Base-by-base conservation (phyloP, 2,329 filamentous ascomycete genomes). In the Aspergillus persii region DNA sequence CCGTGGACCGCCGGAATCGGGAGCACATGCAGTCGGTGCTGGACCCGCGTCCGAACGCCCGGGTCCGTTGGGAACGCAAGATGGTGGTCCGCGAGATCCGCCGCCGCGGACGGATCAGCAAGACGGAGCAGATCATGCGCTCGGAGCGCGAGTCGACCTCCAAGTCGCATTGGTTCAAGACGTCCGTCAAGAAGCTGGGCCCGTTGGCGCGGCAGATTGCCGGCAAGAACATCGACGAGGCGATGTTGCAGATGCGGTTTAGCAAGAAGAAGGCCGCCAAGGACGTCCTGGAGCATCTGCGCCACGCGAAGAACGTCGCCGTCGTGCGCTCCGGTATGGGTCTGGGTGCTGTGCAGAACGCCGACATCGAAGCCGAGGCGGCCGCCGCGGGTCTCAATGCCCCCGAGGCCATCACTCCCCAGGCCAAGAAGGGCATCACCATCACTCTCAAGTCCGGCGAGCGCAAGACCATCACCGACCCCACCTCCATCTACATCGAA, bases 171-270 rank as follows among this genome's bases (percentile, higher is more conserved):
- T 84, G 85, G 66, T 84, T 97, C 72, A 88, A 92, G 69, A 97
- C 95, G 2, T 92, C 88, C 52, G 81, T 91, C 64, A 99, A 99
- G 86, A 99, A 99, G 81, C 83, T 99, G 57, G 88, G 89, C 54
- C 89, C 90, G 68, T 80, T 99, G 53, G 88, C 94, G 27, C 86
- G 89, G 57, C 95, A 98, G 79, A 95, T 99, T 71, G 84, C 87
- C 2, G 95, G 95, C 66, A 98, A 97, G 84, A 88, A 89, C n/a
- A 82, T 99, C 61, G 92, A 96, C 59, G 93, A 99, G 39, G 95
- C 95, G 12, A 91, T 98, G 66, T 79, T 90, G 56, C 95, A 99
- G 82, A 96, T 99, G 91, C 86, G 89, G 57, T 98, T 94, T 80
- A 94, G 89, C 75, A 91, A 92, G 81, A 99, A 99, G 85, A 94